Evolutionary conservation across 129 eudicot genomes (phyloP), one percentile per base, ranked within the genome.

Genomic region (Mikania micrantha): DNA sequence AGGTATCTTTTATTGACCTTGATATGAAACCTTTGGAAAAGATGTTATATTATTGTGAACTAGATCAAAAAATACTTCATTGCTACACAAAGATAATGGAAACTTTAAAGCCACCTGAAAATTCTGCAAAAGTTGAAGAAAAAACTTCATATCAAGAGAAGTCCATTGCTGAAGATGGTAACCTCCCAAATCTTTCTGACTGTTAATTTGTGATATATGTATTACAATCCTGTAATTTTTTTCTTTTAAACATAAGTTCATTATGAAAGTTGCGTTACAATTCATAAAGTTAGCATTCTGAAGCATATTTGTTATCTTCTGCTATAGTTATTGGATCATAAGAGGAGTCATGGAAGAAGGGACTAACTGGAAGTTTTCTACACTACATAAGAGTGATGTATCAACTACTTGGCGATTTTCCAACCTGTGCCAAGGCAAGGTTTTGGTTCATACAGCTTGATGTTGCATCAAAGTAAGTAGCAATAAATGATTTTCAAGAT

Each of bases 1-100:
- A 92, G 98, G 99, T 80, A 64, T 89, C 91, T 71, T 93, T 89
- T 64, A 87, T 93, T 66, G 99, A 93, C 85, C 77, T 93, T 81
- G 99, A 93, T 76, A 81, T 83, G 83, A 93, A 89, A 70, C 93
- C 99, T 36, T 70, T 93, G 83, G 76, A 79, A 73, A 93, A 83
- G 74, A 86, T 93, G 95, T 83, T 76, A 53, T 71, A 79, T 77
- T 93, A 93, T 74, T 89, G 86, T 66, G 78, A 89, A 72, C 65
- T 93, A 57, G 99, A 93, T 70, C 92, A 85, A 75, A 71, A 86
- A 79, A 93, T 93, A 64, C 88, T 89, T n/a, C 54, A 81, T 41
- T 32, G 69, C 54, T 89, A 83, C 75, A 53, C 34, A 42, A 87
- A 82, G 77, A 77, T 75, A 85, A 71, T 60, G 31, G 74, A 72